phyloP scores from a whole-genome alignment of 805 yeast genomes.

The Candida xyloterini region DNA sequence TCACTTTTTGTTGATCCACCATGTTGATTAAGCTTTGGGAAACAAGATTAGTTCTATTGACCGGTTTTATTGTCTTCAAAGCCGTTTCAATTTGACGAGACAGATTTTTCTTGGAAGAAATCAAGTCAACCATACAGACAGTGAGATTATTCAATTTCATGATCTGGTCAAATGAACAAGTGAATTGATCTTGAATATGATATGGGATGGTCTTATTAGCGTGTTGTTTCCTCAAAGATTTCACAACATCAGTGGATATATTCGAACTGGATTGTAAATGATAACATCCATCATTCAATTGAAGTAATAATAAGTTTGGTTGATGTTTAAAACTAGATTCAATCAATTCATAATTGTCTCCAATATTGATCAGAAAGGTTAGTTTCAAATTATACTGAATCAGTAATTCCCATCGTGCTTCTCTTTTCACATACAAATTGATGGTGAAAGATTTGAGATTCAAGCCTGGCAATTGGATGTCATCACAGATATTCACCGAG shows the following conservation, averaged over 20 bases:
- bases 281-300: constrained; percentile 33
- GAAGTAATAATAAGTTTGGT: constrained; percentile 27
- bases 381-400: constrained; percentile 27
- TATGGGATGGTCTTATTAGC: constrained; percentile 1
- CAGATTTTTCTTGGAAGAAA: constrained; percentile 18
- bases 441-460: constrained; percentile 24
- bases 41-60: not conserved
- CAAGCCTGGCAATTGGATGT: constrained; percentile 19
- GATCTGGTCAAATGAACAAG: constrained; percentile 39
- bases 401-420: constrained; percentile 26
- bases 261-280: constrained; percentile 20
- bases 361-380: constrained; percentile 32
- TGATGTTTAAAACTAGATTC: constrained; percentile 17
- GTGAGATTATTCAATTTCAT: constrained; percentile 41
- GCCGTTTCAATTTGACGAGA: constrained; percentile 6
- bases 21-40: constrained; percentile 1
- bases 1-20: constrained; percentile 1
- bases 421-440: constrained; percentile 21
- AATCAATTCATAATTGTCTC: constrained; percentile 27
- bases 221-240: constrained; percentile 9
- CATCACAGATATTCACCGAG: constrained; percentile 28
- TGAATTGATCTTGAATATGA: constrained; percentile 17
- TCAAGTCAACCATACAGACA: constrained; percentile 35
- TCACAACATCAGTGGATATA: constrained; percentile 15
- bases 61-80: not conserved